Percentiles rank a stretch among this genome's conserved stretches.
phyloP scores from a whole-genome alignment of 768 basidiomycete species.

The Boletus coccyginus region DNA sequence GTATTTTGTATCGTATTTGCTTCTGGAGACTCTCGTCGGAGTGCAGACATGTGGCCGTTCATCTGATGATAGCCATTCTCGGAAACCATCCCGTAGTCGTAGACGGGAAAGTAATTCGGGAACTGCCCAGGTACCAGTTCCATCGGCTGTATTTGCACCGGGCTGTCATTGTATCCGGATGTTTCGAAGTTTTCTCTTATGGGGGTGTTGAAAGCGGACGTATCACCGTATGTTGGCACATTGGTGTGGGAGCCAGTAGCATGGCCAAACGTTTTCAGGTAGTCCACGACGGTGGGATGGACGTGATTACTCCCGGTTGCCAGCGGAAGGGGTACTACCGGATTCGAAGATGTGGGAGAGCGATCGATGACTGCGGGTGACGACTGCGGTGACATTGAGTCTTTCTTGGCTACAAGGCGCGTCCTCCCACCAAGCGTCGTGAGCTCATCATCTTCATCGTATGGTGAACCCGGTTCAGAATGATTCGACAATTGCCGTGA shows the following conservation, averaged over 20 bases:
- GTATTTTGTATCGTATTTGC: conserved; percentile 55
- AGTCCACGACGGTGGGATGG: conserved; percentile 65
- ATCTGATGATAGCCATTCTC: conserved; percentile 36
- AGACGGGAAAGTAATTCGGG: conserved; percentile 75
- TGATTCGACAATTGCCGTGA: conserved; percentile 33
- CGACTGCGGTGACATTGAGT: conserved; percentile 52
- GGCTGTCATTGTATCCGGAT: conserved; percentile 19
- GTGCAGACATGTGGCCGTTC: conserved; percentile 36
- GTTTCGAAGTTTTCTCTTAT: conserved; percentile 24
- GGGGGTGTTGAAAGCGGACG: conserved; percentile 26
- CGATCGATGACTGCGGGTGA: conserved; percentile 44
- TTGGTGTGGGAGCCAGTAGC: conserved; percentile 18
- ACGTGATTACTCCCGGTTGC: conserved; percentile 48
- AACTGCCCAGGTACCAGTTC: conserved; percentile 38
- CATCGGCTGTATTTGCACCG: conserved; percentile 29
- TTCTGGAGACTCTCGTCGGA: conserved; percentile 48
- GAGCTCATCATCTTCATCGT: conserved; percentile 61
- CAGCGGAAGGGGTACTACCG: conserved; percentile 69
- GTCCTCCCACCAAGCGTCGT: conserved; percentile 65
- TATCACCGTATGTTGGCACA: conserved; percentile 23
- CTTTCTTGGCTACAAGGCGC: conserved; percentile 59
- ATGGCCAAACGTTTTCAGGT: conserved; percentile 59
- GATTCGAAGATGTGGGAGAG: conserved; percentile 70
- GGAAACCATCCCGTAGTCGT: conserved; percentile 55
- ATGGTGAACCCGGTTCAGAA: conserved; percentile 41